phyloP scores from a whole-genome alignment of 2,329 filamentous ascomycete genomes.

The Knufia fluminis region DNA sequence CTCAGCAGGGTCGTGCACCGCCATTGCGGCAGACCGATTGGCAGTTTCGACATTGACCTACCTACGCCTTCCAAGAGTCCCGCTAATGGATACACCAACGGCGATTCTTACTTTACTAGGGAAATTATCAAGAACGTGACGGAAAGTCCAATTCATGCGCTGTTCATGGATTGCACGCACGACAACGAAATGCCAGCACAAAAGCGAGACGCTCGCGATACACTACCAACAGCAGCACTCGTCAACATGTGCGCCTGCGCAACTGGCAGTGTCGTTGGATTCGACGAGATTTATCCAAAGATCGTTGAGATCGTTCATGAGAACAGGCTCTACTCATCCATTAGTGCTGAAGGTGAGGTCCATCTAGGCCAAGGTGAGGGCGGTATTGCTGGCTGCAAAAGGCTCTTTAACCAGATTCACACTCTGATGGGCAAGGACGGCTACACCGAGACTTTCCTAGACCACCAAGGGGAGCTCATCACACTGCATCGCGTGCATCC shows the following conservation, averaged over 20 bases:
- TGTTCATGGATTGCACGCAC: slow-evolving; percentile 99
- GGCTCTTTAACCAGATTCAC: slow-evolving; percentile 88
- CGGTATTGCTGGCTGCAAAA: slow-evolving; percentile 85
- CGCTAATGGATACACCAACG: slow-evolving; percentile 26
- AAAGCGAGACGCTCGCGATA: slow-evolving; percentile 88
- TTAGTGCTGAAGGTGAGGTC: slow-evolving; percentile 56
- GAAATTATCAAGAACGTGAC: slow-evolving; percentile 74
- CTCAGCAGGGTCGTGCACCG: slow-evolving; percentile 86
- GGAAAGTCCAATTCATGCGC: slow-evolving; percentile 77
- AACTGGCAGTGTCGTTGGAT: slow-evolving; percentile 93
- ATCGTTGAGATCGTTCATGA: slow-evolving; percentile 91
- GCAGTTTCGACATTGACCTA: slow-evolving; percentile 84
- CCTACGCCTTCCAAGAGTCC: slow-evolving; percentile 27
- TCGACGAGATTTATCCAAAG: slow-evolving; percentile 90
- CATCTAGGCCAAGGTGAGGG: slow-evolving; percentile 61
- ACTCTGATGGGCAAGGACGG: slow-evolving; percentile 90
- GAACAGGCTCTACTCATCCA: slow-evolving; percentile 70
- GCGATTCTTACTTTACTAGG: slow-evolving; percentile 22
- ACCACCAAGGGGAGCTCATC: slow-evolving; percentile 92
- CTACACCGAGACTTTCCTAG: slow-evolving; percentile 91
- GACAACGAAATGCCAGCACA: slow-evolving; percentile 96
- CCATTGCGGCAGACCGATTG: slow-evolving; percentile 87
- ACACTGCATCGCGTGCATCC: slow-evolving; percentile 94
- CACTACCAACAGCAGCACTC: slow-evolving; percentile 83
- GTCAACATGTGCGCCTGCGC: slow-evolving; percentile 95